Conservation (phyloP, 139 green algal genomes). For the Haematococcus lacustris region DNA sequence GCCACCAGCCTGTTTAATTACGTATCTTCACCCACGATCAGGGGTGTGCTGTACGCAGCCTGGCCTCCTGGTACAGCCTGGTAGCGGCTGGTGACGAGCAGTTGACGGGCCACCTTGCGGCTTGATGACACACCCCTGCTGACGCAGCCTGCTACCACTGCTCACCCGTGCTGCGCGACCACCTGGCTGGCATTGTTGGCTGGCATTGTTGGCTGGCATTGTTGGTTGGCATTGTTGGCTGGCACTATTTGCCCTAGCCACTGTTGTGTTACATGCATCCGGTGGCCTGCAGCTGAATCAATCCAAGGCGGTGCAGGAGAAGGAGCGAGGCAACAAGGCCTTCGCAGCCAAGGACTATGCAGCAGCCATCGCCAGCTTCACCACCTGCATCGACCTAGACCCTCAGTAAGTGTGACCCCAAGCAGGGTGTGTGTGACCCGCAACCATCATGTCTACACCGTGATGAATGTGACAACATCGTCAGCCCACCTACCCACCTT, state of each 20-base stretch:
- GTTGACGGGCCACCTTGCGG: not conserved
- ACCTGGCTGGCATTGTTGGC: not conserved
- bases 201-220: not conserved
- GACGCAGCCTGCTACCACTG: not conserved
- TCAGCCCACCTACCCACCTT: too few species aligned
- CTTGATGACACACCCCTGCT: not conserved
- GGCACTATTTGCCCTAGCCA: too few species aligned
- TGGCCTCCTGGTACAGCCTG: too few species aligned
- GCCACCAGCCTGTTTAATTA: too few species aligned
- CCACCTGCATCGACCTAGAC: slow-evolving; percentile 68
- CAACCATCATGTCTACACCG: too few species aligned
- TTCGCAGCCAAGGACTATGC: slow-evolving; percentile 51
- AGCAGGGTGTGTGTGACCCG: too few species aligned
- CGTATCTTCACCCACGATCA: too few species aligned
- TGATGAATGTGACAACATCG: too few species aligned
- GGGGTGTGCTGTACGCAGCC: too few species aligned
- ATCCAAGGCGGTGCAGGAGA: slow-evolving; percentile 46
- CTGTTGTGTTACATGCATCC: not conserved
- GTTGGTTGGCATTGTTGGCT: not conserved
- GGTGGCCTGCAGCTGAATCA: slow-evolving; percentile 18
- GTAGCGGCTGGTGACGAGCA: not conserved
- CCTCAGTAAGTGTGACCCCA: slow-evolving; percentile 16
- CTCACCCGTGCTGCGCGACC: not conserved
- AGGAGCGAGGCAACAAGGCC: slow-evolving; percentile 66
- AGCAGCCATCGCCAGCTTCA: slow-evolving; percentile 57